Conservation (phyloP, 805 yeast genomes). For the Debaryomyces tyrocola region DNA sequence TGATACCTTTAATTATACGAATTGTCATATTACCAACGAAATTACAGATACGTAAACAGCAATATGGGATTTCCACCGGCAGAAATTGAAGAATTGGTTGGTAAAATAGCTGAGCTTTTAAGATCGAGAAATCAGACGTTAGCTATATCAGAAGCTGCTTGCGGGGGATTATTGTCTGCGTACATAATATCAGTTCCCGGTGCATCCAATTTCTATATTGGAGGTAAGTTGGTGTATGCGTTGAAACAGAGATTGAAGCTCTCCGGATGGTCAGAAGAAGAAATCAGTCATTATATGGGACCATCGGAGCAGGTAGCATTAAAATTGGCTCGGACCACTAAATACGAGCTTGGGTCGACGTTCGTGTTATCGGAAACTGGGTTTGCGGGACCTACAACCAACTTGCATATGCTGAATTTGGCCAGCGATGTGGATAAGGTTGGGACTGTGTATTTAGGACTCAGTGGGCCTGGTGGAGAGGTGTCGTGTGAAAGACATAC, state of each 20-base stretch:
- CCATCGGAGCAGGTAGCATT: constrained; percentile 76
- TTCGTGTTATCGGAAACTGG: constrained; percentile 85
- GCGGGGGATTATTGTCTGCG: constrained; percentile 84
- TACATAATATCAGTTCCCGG: constrained; percentile 82
- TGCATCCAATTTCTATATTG: constrained; percentile 79
- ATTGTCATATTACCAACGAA: not conserved
- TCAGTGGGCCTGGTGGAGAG: constrained; percentile 64
- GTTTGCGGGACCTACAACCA: constrained; percentile 73
- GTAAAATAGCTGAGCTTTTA: constrained; percentile 57
- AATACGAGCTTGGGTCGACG: constrained; percentile 79
- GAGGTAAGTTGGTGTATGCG: constrained; percentile 80
- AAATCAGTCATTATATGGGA: constrained; percentile 73
- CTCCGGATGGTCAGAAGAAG: constrained; percentile 76
- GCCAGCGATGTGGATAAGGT: constrained; percentile 30
- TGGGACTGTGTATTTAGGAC: constrained; percentile 73
- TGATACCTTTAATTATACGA: not conserved
- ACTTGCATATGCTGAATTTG: constrained; percentile 35
- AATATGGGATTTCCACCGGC: constrained; percentile 58
- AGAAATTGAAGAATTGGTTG: constrained; percentile 50
- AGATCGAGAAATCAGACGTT: constrained; percentile 58
- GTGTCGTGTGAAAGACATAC: constrained; percentile 48
- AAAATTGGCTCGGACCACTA: constrained; percentile 73
- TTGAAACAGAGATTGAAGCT: constrained; percentile 70
- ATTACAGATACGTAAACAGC: not conserved
- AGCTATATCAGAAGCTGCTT: constrained; percentile 84